phyloP scores from a whole-genome alignment of 179 eudicot species.

The Silene coronaria region DNA sequence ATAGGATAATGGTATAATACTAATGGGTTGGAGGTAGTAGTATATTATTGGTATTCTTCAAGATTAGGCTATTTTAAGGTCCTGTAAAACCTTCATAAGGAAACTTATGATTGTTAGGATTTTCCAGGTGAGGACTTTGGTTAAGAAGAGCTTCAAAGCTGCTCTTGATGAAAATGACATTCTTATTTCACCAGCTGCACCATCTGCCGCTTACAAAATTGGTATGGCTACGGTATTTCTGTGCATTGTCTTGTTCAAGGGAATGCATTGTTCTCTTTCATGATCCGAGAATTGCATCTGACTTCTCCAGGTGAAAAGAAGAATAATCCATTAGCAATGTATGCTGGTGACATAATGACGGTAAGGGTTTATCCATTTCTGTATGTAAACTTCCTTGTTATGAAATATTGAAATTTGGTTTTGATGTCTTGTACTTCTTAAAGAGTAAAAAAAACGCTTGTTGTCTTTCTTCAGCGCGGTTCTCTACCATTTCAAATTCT shows the following conservation, averaged over 20 bases:
- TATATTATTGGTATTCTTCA: neutral
- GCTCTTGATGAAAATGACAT: conserved; percentile 74
- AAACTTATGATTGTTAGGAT: conserved; percentile 21
- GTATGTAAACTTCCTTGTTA: neutral
- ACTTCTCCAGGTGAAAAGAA: conserved; percentile 74
- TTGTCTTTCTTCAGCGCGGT: neutral
- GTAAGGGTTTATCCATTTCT: conserved; percentile 40
- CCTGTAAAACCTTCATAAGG: conserved; percentile 10
- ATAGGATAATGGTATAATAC: neutral
- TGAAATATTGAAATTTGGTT: neutral
- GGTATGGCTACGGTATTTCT: conserved; percentile 42
- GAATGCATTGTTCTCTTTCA: conserved; percentile 3
- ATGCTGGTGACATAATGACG: conserved; percentile 96
- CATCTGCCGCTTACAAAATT: conserved; percentile 85
- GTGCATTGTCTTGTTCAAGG: neutral
- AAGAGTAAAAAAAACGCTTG: neutral
- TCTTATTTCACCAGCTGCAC: conserved; percentile 93
- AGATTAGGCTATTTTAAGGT: neutral
- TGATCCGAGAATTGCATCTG: conserved; percentile 4
- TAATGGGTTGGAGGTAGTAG: neutral
- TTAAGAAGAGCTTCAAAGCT: conserved; percentile 69
- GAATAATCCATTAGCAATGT: conserved; percentile 92
- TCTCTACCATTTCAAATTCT: neutral
- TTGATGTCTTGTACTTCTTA: neutral
- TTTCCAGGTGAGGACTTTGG: conserved; percentile 82